Evolutionary conservation across 176 grass and related monocot species (phyloP).

Genomic region (Ananas comosus): DNA sequence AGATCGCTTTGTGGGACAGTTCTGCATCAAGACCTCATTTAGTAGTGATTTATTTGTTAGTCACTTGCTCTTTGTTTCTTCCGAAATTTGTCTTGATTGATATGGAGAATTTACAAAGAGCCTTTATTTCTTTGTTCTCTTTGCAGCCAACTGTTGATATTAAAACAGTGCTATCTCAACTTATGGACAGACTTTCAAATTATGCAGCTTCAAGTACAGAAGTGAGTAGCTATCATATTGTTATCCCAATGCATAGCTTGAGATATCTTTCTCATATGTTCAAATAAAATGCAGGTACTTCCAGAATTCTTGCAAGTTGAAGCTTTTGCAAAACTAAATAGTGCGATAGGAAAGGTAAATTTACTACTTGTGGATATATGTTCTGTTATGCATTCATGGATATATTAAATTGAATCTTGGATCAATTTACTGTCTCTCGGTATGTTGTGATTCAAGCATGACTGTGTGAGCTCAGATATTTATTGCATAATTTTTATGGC

Average conservation of each 20-base stretch:
- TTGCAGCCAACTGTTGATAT: constrained; percentile 92
- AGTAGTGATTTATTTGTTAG: too few species aligned
- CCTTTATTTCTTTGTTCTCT: constrained; percentile 6
- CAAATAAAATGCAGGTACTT: constrained; percentile 57
- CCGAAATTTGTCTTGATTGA: background rate
- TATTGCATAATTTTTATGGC: too few species aligned
- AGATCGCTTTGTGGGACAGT: too few species aligned
- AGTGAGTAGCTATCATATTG: constrained; percentile 31
- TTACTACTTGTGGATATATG: background rate
- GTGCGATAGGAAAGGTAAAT: constrained; percentile 86
- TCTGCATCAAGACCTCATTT: too few species aligned
- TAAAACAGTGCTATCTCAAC: constrained; percentile 92
- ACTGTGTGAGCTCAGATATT: too few species aligned
- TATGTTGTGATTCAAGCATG: too few species aligned
- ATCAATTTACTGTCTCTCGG: too few species aligned
- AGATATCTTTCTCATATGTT: constrained; percentile 36
- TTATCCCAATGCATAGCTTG: background rate
- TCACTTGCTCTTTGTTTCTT: too few species aligned
- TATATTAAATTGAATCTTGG: background rate
- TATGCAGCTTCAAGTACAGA: constrained; percentile 83
- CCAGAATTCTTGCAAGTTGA: constrained; percentile 98
- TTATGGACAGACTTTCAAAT: constrained; percentile 96
- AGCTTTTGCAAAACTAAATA: constrained; percentile 94
- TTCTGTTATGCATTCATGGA: background rate
- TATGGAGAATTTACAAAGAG: constrained; percentile 10